A percentile compares a stretch with the other conserved stretches of the same genome.
Evolutionary conservation across 345 rosid genomes (phyloP).

Genomic region (Citrus sp.): DNA sequence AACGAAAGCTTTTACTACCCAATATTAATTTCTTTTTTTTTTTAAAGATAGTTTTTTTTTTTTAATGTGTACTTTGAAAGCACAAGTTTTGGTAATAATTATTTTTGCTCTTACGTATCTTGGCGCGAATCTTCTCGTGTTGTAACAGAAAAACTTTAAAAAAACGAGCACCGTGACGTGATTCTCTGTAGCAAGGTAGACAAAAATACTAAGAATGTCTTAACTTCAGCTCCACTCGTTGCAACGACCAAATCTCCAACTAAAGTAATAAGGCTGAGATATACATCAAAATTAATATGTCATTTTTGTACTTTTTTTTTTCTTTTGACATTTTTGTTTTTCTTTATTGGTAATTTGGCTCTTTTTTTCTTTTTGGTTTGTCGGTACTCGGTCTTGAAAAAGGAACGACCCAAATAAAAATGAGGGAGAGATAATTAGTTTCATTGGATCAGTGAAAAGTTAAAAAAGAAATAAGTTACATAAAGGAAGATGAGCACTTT

Average conservation of each 20-base stretch:
- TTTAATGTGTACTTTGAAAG: no score
- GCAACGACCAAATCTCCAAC: conserved; percentile 13
- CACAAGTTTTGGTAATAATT: neutral
- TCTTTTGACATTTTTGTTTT: neutral
- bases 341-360: neutral
- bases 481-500: neutral
- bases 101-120: neutral
- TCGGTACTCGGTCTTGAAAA: neutral
- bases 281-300: neutral
- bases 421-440: neutral
- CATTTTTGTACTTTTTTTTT: no score
- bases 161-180: neutral
- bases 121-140: neutral
- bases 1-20: no score
- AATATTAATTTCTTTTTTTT: no score
- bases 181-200: neutral
- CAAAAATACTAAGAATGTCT: neutral
- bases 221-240: neutral
- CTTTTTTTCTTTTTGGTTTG: neutral
- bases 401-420: neutral
- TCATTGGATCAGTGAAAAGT: neutral
- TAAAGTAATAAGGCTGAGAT: neutral
- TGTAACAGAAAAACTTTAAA: neutral
- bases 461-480: neutral
- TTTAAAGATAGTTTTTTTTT: no score